A percentile compares a stretch with the other conserved stretches of the same genome.
phyloP scores from a whole-genome alignment of 2,329 filamentous ascomycete genomes.

The Fusarium pseudograminearum region DNA sequence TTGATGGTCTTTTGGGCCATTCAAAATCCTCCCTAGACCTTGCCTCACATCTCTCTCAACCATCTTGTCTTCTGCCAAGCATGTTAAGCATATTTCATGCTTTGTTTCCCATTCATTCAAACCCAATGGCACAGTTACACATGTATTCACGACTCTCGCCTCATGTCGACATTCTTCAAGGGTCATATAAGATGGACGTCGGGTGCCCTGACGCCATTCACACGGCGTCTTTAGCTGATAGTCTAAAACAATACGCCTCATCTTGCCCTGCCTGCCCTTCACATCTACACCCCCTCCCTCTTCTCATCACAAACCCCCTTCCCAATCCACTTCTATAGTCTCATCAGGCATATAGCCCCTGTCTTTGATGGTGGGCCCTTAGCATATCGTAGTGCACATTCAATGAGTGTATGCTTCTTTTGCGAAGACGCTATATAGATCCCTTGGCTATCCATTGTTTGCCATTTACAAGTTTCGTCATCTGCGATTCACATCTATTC shows the following conservation, averaged over 20 bases:
- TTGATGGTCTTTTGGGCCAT: constrained; percentile 40
- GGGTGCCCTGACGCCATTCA: constrained; percentile 41
- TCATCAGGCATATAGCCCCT: constrained; percentile 44
- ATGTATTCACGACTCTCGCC: constrained; percentile 13
- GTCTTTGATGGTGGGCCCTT: constrained; percentile 39
- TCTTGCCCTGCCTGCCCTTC: constrained; percentile 40
- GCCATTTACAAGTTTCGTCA: constrained; percentile 43
- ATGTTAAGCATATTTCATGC: constrained; percentile 8
- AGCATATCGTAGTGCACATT: constrained; percentile 35
- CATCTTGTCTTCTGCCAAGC: constrained; percentile 5
- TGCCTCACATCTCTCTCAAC: constrained; percentile 32
- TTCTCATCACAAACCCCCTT: constrained; percentile 27
- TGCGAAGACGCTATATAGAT: constrained; percentile 45
- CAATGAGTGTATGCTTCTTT: constrained; percentile 37
- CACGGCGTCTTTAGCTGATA: constrained; percentile 36
- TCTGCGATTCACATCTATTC: constrained; percentile 42
- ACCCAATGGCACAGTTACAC: constrained; percentile 27
- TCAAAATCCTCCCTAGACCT: constrained; percentile 27
- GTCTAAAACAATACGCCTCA: constrained; percentile 45
- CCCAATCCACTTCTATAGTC: constrained; percentile 15
- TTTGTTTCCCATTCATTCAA: neutral
- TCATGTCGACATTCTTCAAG: constrained; percentile 17
- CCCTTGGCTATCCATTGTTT: constrained; percentile 41
- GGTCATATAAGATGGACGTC: constrained; percentile 12
- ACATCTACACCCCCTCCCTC: constrained; percentile 38